Percentiles rank a stretch among this genome's conserved stretches.
Evolutionary conservation across 2,329 filamentous ascomycete genomes (phyloP).

Genomic region (Metarhizium sp.): DNA sequence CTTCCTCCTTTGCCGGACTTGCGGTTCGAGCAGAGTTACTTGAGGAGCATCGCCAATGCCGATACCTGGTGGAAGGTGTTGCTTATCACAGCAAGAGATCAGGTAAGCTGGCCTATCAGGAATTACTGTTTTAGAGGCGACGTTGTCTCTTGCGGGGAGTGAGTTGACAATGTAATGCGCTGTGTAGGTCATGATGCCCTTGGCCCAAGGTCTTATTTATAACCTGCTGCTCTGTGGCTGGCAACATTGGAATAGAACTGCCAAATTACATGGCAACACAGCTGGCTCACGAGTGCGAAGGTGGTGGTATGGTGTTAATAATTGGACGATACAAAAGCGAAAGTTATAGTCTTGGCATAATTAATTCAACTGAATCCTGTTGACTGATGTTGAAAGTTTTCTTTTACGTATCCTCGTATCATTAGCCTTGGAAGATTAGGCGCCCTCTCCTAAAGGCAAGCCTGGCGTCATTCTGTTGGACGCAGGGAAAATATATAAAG

Average conservation of each 20-base stretch:
- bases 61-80: slow-evolving; percentile 70
- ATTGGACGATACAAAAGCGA: slow-evolving; percentile 67
- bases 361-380: background rate
- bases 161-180: background rate
- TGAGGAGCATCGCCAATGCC: slow-evolving; percentile 75
- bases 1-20: slow-evolving; percentile 72
- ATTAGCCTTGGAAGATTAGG: background rate
- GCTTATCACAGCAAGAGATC: slow-evolving; percentile 81
- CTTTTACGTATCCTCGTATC: background rate
- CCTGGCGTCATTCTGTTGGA: background rate
- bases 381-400: background rate
- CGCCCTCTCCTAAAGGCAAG: background rate
- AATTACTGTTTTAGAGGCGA: background rate
- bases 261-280: slow-evolving; percentile 65
- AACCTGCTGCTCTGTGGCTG: slow-evolving; percentile 78
- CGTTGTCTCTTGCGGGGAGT: background rate
- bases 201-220: slow-evolving; percentile 83
- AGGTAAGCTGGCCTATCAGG: slow-evolving; percentile 45
- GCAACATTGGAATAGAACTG: slow-evolving; percentile 79
- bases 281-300: slow-evolving; percentile 68
- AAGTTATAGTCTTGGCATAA: slow-evolving; percentile 7
- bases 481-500: background rate
- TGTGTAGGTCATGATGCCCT: slow-evolving; percentile 66
- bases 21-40: slow-evolving; percentile 95
- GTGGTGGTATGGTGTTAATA: slow-evolving; percentile 95